Conservation (phyloP, 495 filamentous ascomycete species). For the Penicillium herquei region DNA sequence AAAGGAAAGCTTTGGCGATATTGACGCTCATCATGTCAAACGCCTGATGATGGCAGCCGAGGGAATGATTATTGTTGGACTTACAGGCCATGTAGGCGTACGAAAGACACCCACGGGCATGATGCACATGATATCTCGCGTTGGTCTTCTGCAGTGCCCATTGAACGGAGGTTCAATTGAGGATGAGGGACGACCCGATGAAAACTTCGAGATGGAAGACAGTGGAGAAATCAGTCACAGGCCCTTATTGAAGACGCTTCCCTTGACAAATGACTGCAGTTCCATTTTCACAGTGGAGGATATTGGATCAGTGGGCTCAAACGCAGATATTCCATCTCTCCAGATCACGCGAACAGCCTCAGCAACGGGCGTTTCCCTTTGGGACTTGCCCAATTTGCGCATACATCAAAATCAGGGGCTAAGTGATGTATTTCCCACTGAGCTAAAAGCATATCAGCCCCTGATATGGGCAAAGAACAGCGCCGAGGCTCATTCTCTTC, state of each 20-base stretch:
- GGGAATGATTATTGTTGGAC: neutral
- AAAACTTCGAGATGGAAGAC: too few relatives aligned
- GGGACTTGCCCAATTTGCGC: neutral
- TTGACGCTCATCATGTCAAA: neutral
- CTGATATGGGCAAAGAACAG: neutral
- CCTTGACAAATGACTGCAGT: neutral
- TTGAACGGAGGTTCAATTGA: too few relatives aligned
- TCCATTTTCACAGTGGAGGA: neutral
- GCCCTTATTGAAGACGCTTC: too few relatives aligned
- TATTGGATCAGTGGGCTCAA: neutral
- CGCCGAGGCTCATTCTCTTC: neutral
- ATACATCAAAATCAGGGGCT: neutral
- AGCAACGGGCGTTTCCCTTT: neutral
- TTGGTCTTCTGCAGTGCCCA: neutral
- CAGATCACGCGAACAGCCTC: neutral
- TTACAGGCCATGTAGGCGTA: neutral
- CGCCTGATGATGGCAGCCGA: neutral
- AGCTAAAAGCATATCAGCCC: neutral
- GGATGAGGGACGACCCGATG: too few relatives aligned
- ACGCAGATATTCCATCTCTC: neutral
- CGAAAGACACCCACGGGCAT: too few relatives aligned
- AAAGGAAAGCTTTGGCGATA: neutral
- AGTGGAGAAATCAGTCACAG: too few relatives aligned
- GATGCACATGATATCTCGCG: neutral
- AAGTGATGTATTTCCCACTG: neutral